phyloP scores from a whole-genome alignment of 1,284 basidiomycete genomes.

The Tetrapyrgos nigripes region DNA sequence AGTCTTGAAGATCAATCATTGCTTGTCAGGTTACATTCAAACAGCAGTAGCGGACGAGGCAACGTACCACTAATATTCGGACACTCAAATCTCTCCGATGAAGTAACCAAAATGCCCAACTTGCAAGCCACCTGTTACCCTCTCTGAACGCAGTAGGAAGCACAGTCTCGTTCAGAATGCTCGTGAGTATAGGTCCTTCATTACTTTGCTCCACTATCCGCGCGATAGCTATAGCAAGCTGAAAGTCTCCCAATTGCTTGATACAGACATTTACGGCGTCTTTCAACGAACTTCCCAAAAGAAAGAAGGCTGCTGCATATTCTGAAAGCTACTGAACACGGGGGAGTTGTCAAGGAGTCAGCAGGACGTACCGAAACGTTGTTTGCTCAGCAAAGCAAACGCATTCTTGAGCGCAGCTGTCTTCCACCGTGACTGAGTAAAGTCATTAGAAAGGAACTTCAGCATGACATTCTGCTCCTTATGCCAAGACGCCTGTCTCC shows the following conservation, averaged over 20 bases:
- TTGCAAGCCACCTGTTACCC: constrained; percentile 95
- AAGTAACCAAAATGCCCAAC: constrained; percentile 95
- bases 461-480: constrained; percentile 91
- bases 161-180: constrained; percentile 76
- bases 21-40: too few relatives aligned
- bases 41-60: constrained; percentile 3
- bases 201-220: constrained; percentile 84
- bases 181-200: constrained; percentile 78
- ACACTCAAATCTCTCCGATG: constrained; percentile 87
- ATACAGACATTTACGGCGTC: constrained; percentile 95
- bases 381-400: constrained; percentile 90
- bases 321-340: constrained; percentile 53
- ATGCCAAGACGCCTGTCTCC: constrained; percentile 96
- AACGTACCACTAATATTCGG: constrained; percentile 76
- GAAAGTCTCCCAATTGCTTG: constrained; percentile 88
- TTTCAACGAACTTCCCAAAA: constrained; percentile 87
- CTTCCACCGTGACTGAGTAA: constrained; percentile 85
- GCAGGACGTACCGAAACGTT: constrained; percentile 78
- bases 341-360: neutral
- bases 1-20: constrained; percentile 58
- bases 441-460: constrained; percentile 93
- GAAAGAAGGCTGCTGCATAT: constrained; percentile 97
- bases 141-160: constrained; percentile 85
- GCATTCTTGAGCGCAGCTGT: constrained; percentile 98
- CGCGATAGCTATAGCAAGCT: constrained; percentile 88